Evolutionary conservation across 2,329 filamentous ascomycete species (phyloP), one percentile per base, ranked within the genome.

Genomic region (Aureobasidium sp.): DNA sequence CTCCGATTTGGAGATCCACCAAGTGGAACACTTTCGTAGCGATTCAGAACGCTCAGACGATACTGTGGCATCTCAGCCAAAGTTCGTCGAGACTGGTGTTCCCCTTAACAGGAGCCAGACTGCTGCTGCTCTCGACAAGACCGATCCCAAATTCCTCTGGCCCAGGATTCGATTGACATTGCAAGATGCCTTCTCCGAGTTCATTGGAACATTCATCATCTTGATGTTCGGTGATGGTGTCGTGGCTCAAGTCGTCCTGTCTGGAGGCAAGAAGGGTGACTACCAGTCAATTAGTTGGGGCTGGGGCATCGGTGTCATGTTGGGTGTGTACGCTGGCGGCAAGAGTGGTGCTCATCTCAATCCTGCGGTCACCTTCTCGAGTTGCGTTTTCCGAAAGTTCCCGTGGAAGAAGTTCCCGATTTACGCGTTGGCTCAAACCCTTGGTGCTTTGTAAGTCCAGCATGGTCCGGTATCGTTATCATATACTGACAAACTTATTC

Each of bases 221-320:
- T 77, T 90, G 63, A 74, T 89, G 44, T 90, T 90, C 67, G 87
- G 87, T 4, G 83, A 89, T 64, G 87, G 85, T n/a, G 84, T 84
- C 61, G 84, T 89, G 24, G 87, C 87, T 3, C 87, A 90, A 71
- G 86, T 88, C 0, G 75, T 84, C 0, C 78, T 90, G 13, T 86
- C 83, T 63, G 72, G 66, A 4, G 71, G 69, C 29, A 69, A 69
- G 15, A 82, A 80, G 68, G 82, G 82, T 46, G 71, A 76, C 63
- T 82, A 82, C 66, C 79, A 82, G 66, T 82, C 79, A 5, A 81
- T 82, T 46, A 76, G 74, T 4, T 81, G 78, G 78, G 77, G 78
- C 20, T 68, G 65, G 65, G 66, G 65, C 4, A 63, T 89, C 24
- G 86, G 83, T 12, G 84, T 87, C 65, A 88, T 88, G 84, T 77